phyloP scores from a whole-genome alignment of 345 rosid species.

The Boechera divaricarpa region DNA sequence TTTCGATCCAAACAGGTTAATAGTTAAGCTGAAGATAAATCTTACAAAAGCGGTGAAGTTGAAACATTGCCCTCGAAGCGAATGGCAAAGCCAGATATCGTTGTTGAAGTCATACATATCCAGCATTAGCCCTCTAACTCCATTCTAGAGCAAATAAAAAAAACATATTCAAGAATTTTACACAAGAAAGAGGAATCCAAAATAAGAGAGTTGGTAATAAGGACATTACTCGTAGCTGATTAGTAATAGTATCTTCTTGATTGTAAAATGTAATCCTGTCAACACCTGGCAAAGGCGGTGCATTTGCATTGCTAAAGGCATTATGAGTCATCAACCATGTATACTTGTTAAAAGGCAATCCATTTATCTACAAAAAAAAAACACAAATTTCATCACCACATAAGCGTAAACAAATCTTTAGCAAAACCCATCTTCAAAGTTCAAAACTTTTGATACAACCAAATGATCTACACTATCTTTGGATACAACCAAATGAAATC shows the following conservation, averaged over 20 bases:
- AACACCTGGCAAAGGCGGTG: constrained; percentile 77
- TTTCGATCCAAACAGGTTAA: background rate
- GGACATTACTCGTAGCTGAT: constrained; percentile 71
- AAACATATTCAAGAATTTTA: constrained; percentile 8
- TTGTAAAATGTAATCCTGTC: constrained; percentile 89
- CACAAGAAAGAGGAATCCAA: background rate
- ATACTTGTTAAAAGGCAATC: constrained; percentile 91
- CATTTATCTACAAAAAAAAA: constrained; percentile 57
- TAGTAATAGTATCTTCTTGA: constrained; percentile 91
- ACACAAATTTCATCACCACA: background rate
- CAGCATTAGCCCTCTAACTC: constrained; percentile 95
- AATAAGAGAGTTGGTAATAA: constrained; percentile 3
- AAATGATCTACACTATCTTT: background rate
- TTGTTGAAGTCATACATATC: constrained; percentile 91
- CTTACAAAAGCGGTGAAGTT: constrained; percentile 98
- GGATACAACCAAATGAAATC: constrained; percentile 4
- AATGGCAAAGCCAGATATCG: constrained; percentile 98
- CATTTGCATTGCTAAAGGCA: constrained; percentile 88
- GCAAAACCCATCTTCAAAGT: constrained; percentile 9
- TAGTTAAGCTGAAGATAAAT: constrained; percentile 22
- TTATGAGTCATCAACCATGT: constrained; percentile 96
- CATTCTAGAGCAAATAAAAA: constrained; percentile 61
- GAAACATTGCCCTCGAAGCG: constrained; percentile 89
- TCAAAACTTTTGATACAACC: constrained; percentile 14
- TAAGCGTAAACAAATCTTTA: background rate